A percentile compares a stretch with the other conserved stretches of the same genome.
Conservation (phyloP, 768 basidiomycete species). For the Tylopilus plumbeoviolaceoides region DNA sequence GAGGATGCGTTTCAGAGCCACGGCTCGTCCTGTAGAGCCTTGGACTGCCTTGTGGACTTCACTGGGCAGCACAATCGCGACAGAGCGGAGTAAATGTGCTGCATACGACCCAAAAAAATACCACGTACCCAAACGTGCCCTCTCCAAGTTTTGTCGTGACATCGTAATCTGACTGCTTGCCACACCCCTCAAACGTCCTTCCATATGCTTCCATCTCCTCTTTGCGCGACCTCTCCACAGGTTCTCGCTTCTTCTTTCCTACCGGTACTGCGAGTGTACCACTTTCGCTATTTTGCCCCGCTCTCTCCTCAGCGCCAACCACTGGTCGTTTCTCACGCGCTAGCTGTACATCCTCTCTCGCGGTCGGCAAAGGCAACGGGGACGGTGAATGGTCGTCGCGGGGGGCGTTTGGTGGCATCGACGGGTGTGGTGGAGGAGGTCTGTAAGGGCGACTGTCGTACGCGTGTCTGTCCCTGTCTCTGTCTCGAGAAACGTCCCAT, state of each 20-base stretch:
- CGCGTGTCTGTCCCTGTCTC: conserved; percentile 21
- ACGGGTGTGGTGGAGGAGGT: conserved; percentile 3
- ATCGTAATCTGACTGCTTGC: conserved; percentile 70
- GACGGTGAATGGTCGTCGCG: conserved; percentile 44
- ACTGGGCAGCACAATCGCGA: conserved; percentile 35
- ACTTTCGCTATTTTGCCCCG: background rate
- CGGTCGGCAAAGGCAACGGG: conserved; percentile 32
- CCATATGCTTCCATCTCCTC: conserved; percentile 70
- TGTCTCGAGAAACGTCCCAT: conserved; percentile 24
- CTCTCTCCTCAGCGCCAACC: conserved; percentile 6
- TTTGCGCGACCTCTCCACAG: conserved; percentile 50
- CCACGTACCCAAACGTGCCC: conserved; percentile 89
- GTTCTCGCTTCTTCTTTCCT: conserved; percentile 37
- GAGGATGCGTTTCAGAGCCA: conserved; percentile 91
- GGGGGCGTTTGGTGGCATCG: conserved; percentile 33
- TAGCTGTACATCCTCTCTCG: conserved; percentile 23
- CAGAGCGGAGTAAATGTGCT: conserved; percentile 7
- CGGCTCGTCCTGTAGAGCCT: conserved; percentile 50
- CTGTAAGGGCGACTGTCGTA: conserved; percentile 21
- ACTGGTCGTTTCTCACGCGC: conserved; percentile 26
- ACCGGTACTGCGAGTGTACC: background rate
- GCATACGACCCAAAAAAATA: background rate
- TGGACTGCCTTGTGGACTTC: conserved; percentile 90
- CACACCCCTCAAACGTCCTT: conserved; percentile 63
- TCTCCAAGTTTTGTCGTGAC: conserved; percentile 88